Evolutionary conservation across 179 eudicot species (phyloP).

Genomic region (Kewa caespitosa): DNA sequence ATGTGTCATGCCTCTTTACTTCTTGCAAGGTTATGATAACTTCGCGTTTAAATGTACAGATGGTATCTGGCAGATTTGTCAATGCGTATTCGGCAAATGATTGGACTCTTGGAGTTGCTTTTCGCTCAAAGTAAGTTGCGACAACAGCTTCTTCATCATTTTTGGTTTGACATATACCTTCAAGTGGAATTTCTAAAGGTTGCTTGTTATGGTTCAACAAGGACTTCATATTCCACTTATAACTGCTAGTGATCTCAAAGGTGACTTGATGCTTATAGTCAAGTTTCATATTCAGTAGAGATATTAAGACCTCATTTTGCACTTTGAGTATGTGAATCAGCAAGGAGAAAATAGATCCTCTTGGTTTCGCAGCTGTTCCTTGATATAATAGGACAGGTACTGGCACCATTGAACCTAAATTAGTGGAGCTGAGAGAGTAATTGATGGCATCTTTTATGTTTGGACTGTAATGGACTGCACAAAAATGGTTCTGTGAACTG

Average conservation of each 20-base stretch:
- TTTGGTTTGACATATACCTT: constrained; percentile 7
- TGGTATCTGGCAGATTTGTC: constrained; percentile 85
- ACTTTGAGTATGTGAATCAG: background rate
- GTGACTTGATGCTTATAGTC: background rate
- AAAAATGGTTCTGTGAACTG: too few species aligned
- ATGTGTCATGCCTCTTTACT: background rate
- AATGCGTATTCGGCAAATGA: constrained; percentile 81
- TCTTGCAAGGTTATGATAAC: background rate
- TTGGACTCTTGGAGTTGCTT: constrained; percentile 90
- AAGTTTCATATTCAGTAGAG: background rate
- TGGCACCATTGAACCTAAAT: background rate
- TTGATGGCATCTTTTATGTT: too few species aligned
- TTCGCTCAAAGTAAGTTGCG: constrained; percentile 72
- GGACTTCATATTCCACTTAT: background rate
- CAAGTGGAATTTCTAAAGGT: background rate
- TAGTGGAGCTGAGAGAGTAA: too few species aligned
- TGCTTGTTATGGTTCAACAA: background rate
- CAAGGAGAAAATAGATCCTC: background rate
- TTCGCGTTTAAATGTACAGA: constrained; percentile 35
- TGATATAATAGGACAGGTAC: background rate
- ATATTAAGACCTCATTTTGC: background rate
- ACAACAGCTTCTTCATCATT: background rate
- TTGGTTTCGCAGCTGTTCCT: background rate
- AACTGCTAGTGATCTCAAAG: background rate
- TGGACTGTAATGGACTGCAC: too few species aligned